Base-by-base conservation (phyloP, 2,329 filamentous ascomycete genomes). In the Fusarium vanettenii region DNA sequence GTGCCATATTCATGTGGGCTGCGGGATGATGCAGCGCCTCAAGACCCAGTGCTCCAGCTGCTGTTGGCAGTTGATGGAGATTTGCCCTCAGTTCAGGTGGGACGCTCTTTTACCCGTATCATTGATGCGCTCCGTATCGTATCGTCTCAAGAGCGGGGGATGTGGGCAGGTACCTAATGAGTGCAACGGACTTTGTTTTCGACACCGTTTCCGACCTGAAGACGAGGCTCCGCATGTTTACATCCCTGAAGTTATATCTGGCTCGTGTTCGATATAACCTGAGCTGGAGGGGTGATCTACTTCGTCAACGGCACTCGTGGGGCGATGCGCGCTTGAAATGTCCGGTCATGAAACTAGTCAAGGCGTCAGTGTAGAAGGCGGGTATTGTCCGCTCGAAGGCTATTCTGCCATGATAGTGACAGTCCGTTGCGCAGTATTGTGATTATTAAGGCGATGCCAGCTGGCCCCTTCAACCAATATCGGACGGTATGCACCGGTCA, bases 61-160 rank as follows among this genome's bases (percentile, higher is more conserved):
- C 25, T 61, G 39, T 50, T 62, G 59, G 60, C 60, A 39, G 22
- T 45, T 37, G 11, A 4, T 18, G 20, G 62, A 69, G 11, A 29
- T 57, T 48, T 66, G 31, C 14, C 50, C 31, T 61, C 60, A 56
- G 39, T 64, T 59, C 48, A 55, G 62, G 43, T 35, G 33, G 33
- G 22, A 50, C 64, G 45, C 33, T 67, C 48, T 52, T 57, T 6
- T 52, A 41, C 45, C 45, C 60, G 33, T 41, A 52, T 62, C 31
- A 50, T 33, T 62, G 60, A 62, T 37, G 60, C 41, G 35, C 59
- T 48, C 67, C 63, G 35, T 37, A 39, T 71, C 59, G 43, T 70
- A 52, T 41, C 18, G 31, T 65, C 20, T 25, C 37, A 60, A 64
- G 25, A 31, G 33, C 45, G 61, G 50, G 39, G 37, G 41, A 27